Conservation (phyloP, 495 filamentous ascomycete species). For the Podospora tetraspora region DNA sequence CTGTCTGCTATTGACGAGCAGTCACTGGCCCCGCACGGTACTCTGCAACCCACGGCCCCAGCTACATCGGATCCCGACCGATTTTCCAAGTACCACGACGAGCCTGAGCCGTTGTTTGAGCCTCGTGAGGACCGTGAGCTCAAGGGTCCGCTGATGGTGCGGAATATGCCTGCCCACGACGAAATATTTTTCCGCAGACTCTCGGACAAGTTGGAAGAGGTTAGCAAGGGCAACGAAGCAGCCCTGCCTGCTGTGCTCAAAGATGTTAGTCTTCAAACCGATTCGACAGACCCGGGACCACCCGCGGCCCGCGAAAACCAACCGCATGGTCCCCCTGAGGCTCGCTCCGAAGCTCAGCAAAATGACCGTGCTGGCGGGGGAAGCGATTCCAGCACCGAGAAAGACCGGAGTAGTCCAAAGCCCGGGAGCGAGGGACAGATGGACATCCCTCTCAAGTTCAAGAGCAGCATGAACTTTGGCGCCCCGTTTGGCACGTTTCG, state of each 20-base stretch:
- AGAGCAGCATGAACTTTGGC: conserved; percentile 58
- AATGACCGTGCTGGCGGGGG: neutral
- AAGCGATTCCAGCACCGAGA: conserved; percentile 14
- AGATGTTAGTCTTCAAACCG: conserved; percentile 8
- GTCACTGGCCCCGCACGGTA: neutral
- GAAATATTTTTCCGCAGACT: conserved; percentile 42
- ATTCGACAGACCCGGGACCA: conserved; percentile 4
- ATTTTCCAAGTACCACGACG: conserved; percentile 17
- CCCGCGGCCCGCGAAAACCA: conserved; percentile 15
- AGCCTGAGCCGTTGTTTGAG: conserved; percentile 21
- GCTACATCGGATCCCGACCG: conserved; percentile 8
- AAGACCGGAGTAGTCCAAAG: conserved; percentile 21
- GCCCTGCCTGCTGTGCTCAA: conserved; percentile 38
- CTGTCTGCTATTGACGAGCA: conserved; percentile 8
- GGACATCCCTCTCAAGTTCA: conserved; percentile 55
- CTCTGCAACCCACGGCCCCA: neutral
- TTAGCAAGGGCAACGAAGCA: conserved; percentile 29
- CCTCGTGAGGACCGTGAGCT: conserved; percentile 34
- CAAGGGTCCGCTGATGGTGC: conserved; percentile 41
- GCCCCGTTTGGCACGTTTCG: conserved; percentile 32
- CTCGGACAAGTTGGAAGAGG: conserved; percentile 40
- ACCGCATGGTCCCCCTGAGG: conserved; percentile 9
- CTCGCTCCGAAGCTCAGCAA: conserved; percentile 11
- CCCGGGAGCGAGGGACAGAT: conserved; percentile 37
- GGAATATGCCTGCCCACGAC: conserved; percentile 43